Conservation (phyloP, 1,284 basidiomycete genomes). For the Ceratorhiza oryzae-sativae region DNA sequence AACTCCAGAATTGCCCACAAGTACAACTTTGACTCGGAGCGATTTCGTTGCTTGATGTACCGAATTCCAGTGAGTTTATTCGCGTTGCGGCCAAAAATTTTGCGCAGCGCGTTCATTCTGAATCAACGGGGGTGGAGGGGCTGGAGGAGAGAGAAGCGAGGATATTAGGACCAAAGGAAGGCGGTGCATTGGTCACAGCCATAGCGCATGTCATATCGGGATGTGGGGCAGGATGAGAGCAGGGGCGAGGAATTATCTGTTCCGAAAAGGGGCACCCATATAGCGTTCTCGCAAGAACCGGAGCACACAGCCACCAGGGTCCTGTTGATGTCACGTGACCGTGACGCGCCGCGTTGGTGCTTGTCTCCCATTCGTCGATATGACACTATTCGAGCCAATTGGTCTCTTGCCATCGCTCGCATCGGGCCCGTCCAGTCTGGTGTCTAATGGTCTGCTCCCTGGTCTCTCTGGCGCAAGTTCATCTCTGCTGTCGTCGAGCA, state of each 20-base stretch:
- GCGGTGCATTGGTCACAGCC: too few relatives aligned
- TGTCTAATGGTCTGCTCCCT: constrained; percentile 32
- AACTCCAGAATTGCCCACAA: constrained; percentile 2
- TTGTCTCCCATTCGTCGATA: neutral
- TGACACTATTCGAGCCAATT: constrained; percentile 32
- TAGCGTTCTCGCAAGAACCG: too few relatives aligned
- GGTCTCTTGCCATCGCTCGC: constrained; percentile 16
- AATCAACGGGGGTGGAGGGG: too few relatives aligned
- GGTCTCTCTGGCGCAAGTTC: neutral
- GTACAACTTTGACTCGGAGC: neutral
- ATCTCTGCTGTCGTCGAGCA: constrained; percentile 1
- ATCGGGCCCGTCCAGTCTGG: constrained; percentile 5
- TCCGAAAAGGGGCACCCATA: too few relatives aligned
- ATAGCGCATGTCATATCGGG: too few relatives aligned
- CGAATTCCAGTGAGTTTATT: neutral
- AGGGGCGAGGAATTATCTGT: too few relatives aligned
- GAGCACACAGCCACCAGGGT: constrained; percentile 6
- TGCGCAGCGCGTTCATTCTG: too few relatives aligned
- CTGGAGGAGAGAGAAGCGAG: too few relatives aligned
- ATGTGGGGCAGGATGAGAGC: too few relatives aligned
- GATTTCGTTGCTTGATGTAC: neutral
- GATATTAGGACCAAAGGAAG: too few relatives aligned
- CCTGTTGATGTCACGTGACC: constrained; percentile 27
- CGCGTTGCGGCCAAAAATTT: neutral
- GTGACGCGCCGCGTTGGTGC: constrained; percentile 12